Evolutionary conservation across 192 early-diverging fungal genomes (phyloP), one percentile per base, ranked within the genome.

Genomic region (Coemansia sp.): DNA sequence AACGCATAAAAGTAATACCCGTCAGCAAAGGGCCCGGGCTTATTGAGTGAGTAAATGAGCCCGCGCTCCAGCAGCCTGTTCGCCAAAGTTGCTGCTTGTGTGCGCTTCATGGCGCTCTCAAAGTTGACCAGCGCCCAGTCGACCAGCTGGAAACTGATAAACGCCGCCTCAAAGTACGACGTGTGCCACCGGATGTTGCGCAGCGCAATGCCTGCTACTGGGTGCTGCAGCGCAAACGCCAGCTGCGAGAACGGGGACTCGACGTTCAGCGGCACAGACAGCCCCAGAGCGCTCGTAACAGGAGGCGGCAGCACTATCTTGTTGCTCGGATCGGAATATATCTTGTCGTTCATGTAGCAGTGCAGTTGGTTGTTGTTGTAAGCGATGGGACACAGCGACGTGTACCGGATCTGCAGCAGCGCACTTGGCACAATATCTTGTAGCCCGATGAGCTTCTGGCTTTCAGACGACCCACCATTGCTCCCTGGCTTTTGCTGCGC

Each of bases 181-280:
- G 89, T 87, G 78, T 96, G 95, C 95, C 96, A 98, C 32, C 91
- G 85, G 19, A 89, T 83, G 65, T 93, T 88, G 71, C 84, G 81
- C 33, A 95, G 81, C 40, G 73, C 67, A 19, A 96, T 49, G 2
- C 93, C 93, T 2, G 76, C 80, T 11, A 71, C 61, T 3, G 88
- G 85, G 58, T 92, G 85, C 62, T 89, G 88, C 78, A 98, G 87
- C 1, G 89, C 87, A 11, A 71, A 67, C 0, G 90, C 87, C 63
- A 98, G 75, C 14, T 67, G 70, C 15, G 67, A 36, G 59, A 85
- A 78, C 7, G 80, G 72, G 0, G 86, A 84, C 53, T 76, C 65
- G 36, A 75, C 76, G 20, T 84, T 86, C 57, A 91, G 64, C 9
- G 65, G 59, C 19, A 65, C 69, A 0, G 59, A 9, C 10, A 72